Conservation (phyloP, 2,329 filamentous ascomycete species). For the Rutstroemia sp. region DNA sequence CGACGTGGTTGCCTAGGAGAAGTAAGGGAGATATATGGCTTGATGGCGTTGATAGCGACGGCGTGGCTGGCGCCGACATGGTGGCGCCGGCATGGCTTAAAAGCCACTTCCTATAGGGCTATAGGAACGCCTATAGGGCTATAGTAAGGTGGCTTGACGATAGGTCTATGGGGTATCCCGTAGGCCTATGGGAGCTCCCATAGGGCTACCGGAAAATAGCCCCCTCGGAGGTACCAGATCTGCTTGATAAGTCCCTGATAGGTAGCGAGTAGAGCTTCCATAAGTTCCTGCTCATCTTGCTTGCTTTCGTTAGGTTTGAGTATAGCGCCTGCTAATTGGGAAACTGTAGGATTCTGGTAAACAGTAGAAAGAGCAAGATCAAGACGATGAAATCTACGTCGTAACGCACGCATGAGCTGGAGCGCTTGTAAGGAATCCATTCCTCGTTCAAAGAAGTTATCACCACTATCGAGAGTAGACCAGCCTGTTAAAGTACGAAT, state of each 20-base stretch:
- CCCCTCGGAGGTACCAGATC: no score
- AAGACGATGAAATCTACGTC: neutral
- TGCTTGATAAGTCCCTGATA: neutral
- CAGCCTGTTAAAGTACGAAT: neutral
- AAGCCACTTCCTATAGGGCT: no score
- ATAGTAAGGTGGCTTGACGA: no score
- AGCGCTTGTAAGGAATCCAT: slow-evolving; percentile 9
- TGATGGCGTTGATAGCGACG: no score
- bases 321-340: neutral
- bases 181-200: no score
- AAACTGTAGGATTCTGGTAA: slow-evolving; percentile 1
- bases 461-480: neutral
- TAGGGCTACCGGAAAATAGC: no score
- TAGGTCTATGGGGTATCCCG: no score
- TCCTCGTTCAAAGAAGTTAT: slow-evolving; percentile 5
- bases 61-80: no score
- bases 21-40: no score
- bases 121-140: no score
- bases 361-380: neutral
- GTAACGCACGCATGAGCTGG: neutral
- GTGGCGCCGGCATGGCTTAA: no score
- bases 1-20: no score
- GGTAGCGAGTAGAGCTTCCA: neutral
- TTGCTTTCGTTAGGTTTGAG: neutral
- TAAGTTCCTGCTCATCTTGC: neutral